A percentile compares a stretch with the other conserved stretches of the same genome.
These are phyloP conservation scores for Arctium lappa DNA, from an alignment of 129 eudicot species.

Conservation along the genomic window DNA sequence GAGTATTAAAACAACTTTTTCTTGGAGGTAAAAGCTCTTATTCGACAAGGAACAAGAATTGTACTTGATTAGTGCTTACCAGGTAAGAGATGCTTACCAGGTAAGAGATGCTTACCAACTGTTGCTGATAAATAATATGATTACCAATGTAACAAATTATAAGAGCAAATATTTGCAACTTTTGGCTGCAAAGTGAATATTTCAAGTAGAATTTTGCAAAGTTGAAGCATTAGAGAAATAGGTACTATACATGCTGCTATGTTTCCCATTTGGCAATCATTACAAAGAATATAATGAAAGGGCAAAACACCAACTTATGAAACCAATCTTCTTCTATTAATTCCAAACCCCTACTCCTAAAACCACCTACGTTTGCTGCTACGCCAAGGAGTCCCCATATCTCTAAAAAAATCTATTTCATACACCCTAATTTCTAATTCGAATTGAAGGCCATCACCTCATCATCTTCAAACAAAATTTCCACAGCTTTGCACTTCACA, in stretches of 20 bases:
- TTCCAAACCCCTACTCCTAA: conserved; percentile 11
- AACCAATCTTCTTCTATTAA: conserved; percentile 17
- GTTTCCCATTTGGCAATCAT: conserved; percentile 25
- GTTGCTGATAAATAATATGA: too few relatives aligned
- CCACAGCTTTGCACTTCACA: background rate
- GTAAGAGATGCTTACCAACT: too few relatives aligned
- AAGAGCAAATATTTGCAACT: background rate
- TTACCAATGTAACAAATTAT: background rate
- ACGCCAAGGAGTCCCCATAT: conserved; percentile 29
- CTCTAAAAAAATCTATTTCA: conserved; percentile 29
- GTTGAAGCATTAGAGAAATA: background rate
- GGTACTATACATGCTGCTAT: conserved; percentile 20
- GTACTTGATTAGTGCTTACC: too few relatives aligned
- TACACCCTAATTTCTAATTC: conserved; percentile 30
- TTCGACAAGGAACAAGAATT: background rate
- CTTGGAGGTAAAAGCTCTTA: background rate
- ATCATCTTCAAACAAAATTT: conserved; percentile 16
- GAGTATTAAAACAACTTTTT: background rate
- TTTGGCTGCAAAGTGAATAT: background rate
- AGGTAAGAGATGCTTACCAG: too few relatives aligned
- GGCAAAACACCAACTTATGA: conserved; percentile 25
- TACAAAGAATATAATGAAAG: conserved; percentile 14
- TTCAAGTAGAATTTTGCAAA: background rate
- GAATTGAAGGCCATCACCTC: conserved; percentile 8
- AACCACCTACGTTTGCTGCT: conserved; percentile 30